Evolutionary conservation across 2,329 filamentous ascomycete species (phyloP).

Genomic region (Pseudogymnoascus sp.): DNA sequence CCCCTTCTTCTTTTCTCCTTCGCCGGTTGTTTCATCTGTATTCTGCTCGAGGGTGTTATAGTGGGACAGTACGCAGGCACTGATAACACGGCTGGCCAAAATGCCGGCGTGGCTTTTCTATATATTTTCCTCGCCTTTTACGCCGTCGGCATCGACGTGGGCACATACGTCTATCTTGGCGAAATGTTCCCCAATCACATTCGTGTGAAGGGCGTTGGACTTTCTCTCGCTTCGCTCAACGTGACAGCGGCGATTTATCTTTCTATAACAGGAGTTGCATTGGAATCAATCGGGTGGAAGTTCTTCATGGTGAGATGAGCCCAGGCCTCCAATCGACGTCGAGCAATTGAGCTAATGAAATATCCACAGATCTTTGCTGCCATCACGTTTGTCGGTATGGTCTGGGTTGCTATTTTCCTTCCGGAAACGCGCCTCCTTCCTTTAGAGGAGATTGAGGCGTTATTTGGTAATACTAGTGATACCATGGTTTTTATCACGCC

Average conservation of each 20-base stretch:
- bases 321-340: background rate
- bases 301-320: constrained; percentile 11
- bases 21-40: background rate
- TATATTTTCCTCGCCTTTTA: background rate
- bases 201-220: constrained; percentile 10
- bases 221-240: background rate
- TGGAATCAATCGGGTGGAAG: constrained; percentile 8
- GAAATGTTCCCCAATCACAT: constrained; percentile 15
- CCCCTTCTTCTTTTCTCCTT: constrained; percentile 9
- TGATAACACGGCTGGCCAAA: background rate
- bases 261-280: background rate
- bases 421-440: constrained; percentile 9
- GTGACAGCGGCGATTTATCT: constrained; percentile 9
- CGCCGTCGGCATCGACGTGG: background rate
- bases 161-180: background rate
- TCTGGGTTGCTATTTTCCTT: background rate
- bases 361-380: background rate
- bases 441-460: constrained; percentile 11
- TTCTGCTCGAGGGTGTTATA: constrained; percentile 10
- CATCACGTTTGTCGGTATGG: background rate
- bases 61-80: background rate
- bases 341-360: background rate
- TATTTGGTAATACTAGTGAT: constrained; percentile 9
- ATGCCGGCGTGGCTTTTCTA: background rate
- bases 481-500: background rate